Percentiles rank a stretch among this genome's conserved stretches.
These are phyloP conservation scores for Amylostereum areolatum DNA, from an alignment of 1,284 basidiomycete species.

Conservation along the genomic window DNA sequence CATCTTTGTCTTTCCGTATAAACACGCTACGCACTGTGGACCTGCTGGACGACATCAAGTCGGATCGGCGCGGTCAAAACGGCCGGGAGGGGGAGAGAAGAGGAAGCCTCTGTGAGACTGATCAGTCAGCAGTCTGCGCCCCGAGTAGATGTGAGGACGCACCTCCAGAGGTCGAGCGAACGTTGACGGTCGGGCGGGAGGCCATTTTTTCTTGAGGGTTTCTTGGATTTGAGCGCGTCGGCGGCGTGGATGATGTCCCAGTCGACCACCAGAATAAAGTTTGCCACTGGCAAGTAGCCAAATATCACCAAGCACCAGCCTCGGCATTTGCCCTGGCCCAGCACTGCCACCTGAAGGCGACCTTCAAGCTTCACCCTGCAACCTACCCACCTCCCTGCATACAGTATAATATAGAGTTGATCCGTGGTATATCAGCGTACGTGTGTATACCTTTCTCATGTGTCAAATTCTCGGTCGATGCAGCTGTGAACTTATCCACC, in stretches of 20 bases:
- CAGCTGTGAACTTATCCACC: too few species aligned
- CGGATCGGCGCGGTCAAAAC: conserved; percentile 98
- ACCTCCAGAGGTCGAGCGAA: conserved; percentile 75
- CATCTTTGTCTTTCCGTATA: neutral
- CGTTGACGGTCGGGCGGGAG: conserved; percentile 79
- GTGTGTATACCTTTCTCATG: too few species aligned
- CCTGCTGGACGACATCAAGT: conserved; percentile 96
- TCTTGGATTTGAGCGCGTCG: neutral
- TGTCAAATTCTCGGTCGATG: too few species aligned
- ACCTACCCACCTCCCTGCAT: too few species aligned
- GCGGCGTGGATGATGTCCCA: too few species aligned
- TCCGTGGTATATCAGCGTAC: too few species aligned
- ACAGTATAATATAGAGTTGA: too few species aligned
- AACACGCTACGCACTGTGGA: conserved; percentile 80
- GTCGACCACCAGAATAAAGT: conserved; percentile 7
- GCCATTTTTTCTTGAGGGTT: neutral
- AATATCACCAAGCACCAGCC: neutral
- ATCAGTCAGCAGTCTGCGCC: conserved; percentile 4
- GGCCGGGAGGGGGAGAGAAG: conserved; percentile 90
- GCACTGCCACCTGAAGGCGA: too few species aligned
- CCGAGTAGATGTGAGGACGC: conserved; percentile 17
- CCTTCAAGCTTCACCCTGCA: too few species aligned
- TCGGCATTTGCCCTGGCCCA: too few species aligned
- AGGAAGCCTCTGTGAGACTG: conserved; percentile 63
- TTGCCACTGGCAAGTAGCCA: conserved; percentile 16